phyloP scores from a whole-genome alignment of 192 early-diverging fungal species.

The Linnemannia exigua region DNA sequence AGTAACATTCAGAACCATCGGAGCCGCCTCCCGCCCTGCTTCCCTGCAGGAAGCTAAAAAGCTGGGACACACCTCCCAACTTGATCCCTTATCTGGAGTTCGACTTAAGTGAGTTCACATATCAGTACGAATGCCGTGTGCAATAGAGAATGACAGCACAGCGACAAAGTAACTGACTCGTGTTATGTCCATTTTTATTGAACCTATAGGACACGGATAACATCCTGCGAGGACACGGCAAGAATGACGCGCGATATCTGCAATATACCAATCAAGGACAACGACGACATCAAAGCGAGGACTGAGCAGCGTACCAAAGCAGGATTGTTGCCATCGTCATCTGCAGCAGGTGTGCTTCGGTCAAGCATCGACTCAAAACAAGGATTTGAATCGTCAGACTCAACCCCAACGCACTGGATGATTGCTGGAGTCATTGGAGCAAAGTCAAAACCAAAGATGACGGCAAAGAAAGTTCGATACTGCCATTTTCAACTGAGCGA shows the following conservation, averaged over 20 bases:
- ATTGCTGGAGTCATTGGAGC: conserved; percentile 46
- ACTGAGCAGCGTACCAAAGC: background rate
- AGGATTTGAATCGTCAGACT: background rate
- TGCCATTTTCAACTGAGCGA: conserved; percentile 46
- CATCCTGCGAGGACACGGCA: conserved; percentile 10
- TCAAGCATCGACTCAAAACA: background rate
- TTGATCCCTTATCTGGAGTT: conserved; percentile 32
- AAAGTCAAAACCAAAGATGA: conserved; percentile 31
- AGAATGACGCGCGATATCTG: conserved; percentile 21
- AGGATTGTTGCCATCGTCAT: background rate
- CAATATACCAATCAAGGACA: conserved; percentile 36
- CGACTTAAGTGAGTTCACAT: conserved; percentile 25
- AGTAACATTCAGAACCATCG: conserved; percentile 22
- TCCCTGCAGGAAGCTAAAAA: background rate
- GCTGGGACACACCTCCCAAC: background rate
- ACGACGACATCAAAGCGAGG: conserved; percentile 22
- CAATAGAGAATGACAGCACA: background rate
- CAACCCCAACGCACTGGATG: conserved; percentile 18
- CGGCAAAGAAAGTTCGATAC: conserved; percentile 26
- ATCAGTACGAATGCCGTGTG: background rate
- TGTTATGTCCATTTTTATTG: background rate
- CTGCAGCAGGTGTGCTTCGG: background rate
- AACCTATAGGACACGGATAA: conserved; percentile 13
- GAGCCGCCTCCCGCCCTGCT: background rate
- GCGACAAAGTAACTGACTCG: background rate